Evolutionary conservation across 208 protist genomes (phyloP).

Genomic region (Trypanosoma vivax): DNA sequence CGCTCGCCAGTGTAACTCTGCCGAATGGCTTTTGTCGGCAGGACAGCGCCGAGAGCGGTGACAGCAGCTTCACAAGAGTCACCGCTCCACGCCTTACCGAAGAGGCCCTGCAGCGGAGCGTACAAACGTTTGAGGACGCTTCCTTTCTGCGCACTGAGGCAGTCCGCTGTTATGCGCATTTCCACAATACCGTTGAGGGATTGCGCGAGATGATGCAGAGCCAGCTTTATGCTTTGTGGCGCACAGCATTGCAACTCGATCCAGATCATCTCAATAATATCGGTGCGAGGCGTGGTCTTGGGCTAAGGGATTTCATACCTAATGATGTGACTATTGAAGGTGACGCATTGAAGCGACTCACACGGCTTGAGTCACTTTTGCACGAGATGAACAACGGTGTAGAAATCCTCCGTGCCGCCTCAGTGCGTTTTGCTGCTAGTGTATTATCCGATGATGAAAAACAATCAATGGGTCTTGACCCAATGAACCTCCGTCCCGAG

Average conservation of each 20-base stretch:
- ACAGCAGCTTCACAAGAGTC: not conserved
- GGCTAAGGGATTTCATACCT: constrained; percentile 36
- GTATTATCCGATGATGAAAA: constrained; percentile 74
- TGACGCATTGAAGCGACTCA: constrained; percentile 19
- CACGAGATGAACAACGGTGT: constrained; percentile 28
- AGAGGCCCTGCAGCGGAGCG: constrained; percentile 50
- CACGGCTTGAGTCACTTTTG: constrained; percentile 41
- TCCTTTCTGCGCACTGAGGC: constrained; percentile 59
- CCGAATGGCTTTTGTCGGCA: not conserved
- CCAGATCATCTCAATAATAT: constrained; percentile 32
- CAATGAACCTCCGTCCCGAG: constrained; percentile 45
- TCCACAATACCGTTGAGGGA: constrained; percentile 79
- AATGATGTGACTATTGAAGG: constrained; percentile 34
- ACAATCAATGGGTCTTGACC: constrained; percentile 65
- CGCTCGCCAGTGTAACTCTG: constrained; percentile 17
- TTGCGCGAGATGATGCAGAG: constrained; percentile 41
- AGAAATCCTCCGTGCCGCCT: constrained; percentile 45
- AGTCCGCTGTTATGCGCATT: constrained; percentile 65
- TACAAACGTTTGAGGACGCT: constrained; percentile 74
- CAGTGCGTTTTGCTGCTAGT: constrained; percentile 72
- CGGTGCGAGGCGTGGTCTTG: constrained; percentile 21
- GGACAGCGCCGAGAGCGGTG: not conserved
- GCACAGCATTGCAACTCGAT: constrained; percentile 64
- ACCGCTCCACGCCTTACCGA: constrained; percentile 45
- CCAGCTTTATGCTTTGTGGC: constrained; percentile 53